Conservation (phyloP, 1,284 basidiomycete species). For the Trametes sp. region DNA sequence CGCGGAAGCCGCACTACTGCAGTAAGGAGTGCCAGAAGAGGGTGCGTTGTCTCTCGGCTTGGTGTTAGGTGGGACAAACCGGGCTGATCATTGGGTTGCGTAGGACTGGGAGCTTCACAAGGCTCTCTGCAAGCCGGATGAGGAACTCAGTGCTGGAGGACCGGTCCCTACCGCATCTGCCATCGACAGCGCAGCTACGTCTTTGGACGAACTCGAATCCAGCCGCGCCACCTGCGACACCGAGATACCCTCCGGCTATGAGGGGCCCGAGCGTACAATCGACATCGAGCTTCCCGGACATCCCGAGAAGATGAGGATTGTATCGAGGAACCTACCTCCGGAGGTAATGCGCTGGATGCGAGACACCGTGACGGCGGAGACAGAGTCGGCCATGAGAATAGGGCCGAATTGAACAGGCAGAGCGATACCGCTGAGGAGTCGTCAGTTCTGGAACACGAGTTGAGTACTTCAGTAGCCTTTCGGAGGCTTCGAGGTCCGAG, state of each 20-base stretch:
- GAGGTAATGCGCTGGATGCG: slow-evolving; percentile 10
- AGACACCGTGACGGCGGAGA: background rate
- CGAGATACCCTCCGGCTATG: background rate
- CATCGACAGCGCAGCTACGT: too few species aligned
- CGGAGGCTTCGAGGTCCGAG: too few species aligned
- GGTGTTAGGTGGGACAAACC: too few species aligned
- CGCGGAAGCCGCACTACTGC: slow-evolving; percentile 10
- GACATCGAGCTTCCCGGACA: slow-evolving; percentile 6
- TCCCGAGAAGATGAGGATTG: background rate
- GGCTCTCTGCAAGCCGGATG: slow-evolving; percentile 17
- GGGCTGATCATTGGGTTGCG: too few species aligned
- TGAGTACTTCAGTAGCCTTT: too few species aligned
- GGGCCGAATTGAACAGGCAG: too few species aligned
- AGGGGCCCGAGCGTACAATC: slow-evolving; percentile 6
- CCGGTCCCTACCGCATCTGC: too few species aligned
- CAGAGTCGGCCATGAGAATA: too few species aligned
- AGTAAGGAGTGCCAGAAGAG: slow-evolving; percentile 24
- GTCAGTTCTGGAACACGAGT: too few species aligned
- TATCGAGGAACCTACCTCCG: background rate
- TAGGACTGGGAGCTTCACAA: slow-evolving; percentile 21
- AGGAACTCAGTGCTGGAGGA: background rate
- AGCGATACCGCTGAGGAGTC: too few species aligned
- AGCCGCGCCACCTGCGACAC: too few species aligned
- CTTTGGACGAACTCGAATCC: background rate
- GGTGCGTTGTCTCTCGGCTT: background rate